phyloP scores from a whole-genome alignment of 495 filamentous ascomycete genomes.

The Aspergillus nanangensis region DNA sequence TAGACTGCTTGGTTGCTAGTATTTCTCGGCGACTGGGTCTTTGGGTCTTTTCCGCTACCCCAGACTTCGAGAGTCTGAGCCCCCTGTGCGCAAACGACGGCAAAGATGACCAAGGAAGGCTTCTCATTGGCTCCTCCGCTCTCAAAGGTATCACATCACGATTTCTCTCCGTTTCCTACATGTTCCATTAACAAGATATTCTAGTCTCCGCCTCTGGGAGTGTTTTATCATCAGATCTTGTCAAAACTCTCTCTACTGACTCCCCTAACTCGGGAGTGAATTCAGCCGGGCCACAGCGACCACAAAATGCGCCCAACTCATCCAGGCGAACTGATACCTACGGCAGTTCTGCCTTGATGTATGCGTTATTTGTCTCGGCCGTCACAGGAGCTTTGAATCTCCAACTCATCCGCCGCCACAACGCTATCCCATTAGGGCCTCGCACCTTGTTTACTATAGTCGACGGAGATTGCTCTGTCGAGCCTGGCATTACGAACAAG shows the following conservation, averaged over 20 bases:
- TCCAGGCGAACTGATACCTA: slow-evolving; percentile 30
- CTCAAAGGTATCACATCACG: slow-evolving; percentile 41
- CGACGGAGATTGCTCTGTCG: slow-evolving; percentile 28
- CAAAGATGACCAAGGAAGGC: slow-evolving; percentile 28
- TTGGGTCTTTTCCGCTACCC: slow-evolving; percentile 41
- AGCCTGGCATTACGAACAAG: slow-evolving; percentile 23
- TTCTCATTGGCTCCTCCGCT: slow-evolving; percentile 28
- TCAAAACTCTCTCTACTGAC: slow-evolving; percentile 35
- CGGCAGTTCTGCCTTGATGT: slow-evolving; percentile 35
- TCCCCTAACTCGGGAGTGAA: slow-evolving; percentile 16
- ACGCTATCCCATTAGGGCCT: slow-evolving; percentile 40
- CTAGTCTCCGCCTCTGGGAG: slow-evolving; percentile 41
- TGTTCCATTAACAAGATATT: background rate
- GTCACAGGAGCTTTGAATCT: slow-evolving; percentile 38
- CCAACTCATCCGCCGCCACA: slow-evolving; percentile 32
- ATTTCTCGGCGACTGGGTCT: slow-evolving; percentile 39
- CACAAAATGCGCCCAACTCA: slow-evolving; percentile 18
- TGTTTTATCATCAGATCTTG: slow-evolving; percentile 32
- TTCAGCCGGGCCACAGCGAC: slow-evolving; percentile 21
- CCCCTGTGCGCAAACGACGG: slow-evolving; percentile 23
- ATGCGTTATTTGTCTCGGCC: slow-evolving; percentile 41
- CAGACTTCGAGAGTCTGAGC: slow-evolving; percentile 34
- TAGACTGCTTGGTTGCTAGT: slow-evolving; percentile 38
- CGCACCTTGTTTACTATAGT: slow-evolving; percentile 41
- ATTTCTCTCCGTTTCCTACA: background rate